These are phyloP conservation scores for Lanmaoa pseudosensibilis DNA, from an alignment of 768 basidiomycete genomes.

Conservation along the genomic window DNA sequence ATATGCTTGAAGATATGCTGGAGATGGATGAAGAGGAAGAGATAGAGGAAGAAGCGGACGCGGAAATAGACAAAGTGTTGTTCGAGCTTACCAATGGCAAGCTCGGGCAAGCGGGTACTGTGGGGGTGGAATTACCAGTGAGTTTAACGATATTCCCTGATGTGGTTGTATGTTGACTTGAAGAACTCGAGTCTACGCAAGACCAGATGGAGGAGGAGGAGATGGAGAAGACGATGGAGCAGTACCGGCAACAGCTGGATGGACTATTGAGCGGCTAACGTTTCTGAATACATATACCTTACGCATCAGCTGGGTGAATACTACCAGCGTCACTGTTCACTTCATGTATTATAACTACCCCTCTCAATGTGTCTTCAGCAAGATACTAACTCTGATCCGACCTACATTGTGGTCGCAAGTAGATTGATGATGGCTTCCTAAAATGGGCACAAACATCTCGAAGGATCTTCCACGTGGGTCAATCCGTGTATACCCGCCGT, in stretches of 20 bases:
- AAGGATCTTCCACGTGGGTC: constrained; percentile 19
- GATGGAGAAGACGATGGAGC: constrained; percentile 84
- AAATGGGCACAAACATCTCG: constrained; percentile 3
- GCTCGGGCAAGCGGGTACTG: constrained; percentile 80
- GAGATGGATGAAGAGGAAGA: constrained; percentile 94
- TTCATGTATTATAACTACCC: constrained; percentile 11
- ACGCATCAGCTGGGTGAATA: background rate
- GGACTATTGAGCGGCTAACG: constrained; percentile 65
- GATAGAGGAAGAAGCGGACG: constrained; percentile 94
- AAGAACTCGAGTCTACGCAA: constrained; percentile 49
- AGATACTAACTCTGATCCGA: background rate
- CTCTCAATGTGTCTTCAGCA: background rate
- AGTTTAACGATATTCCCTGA: constrained; percentile 29
- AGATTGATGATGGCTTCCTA: background rate
- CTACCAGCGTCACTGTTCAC: background rate
- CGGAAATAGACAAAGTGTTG: constrained; percentile 94
- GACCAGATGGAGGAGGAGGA: constrained; percentile 75
- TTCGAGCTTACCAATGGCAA: constrained; percentile 96
- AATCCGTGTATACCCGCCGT: constrained; percentile 31
- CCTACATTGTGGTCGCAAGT: too few relatives aligned
- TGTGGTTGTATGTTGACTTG: constrained; percentile 7
- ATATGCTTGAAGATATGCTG: constrained; percentile 94
- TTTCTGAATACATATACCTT: constrained; percentile 20
- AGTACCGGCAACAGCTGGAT: constrained; percentile 85
- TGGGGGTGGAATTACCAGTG: constrained; percentile 74